Base-by-base conservation (phyloP, 2,329 filamentous ascomycete species). In the Lasiodiplodia gonubiensis region DNA sequence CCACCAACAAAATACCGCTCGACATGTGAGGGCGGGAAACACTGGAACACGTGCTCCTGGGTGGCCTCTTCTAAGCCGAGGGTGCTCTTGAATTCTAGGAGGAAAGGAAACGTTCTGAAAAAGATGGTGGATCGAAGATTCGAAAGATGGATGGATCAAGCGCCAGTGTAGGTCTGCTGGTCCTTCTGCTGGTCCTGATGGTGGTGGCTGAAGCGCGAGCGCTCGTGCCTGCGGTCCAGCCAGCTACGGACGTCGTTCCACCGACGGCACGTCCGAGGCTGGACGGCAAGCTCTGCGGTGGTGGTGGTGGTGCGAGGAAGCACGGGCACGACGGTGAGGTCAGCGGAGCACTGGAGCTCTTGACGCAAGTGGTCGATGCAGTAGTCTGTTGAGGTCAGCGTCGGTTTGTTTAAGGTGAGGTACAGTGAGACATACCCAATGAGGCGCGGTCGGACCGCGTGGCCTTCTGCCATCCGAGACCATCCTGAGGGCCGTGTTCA, bases 331-430 rank as follows among this genome's bases (percentile, higher is more conserved):
- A 67, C 27, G 35, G 48, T 67, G 23, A 67, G 57, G 49, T 67
- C 66, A 14, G 66, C 66, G 11, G 66, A 67, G 51, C 66, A 67
- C 57, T 64, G 57, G 39, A 67, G 37, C 2, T 59, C 39, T 30
- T 67, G 66, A 16, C 66, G 57, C 23, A 67, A 51, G 27, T 63
- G 66, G 27, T 67, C 66, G 39, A 67, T 51, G 48, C 66, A 67
- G 66, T 61, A 54, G 49, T 67, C 66, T 67, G 35, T 25, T 21
- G n/a, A 30, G 8, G 46, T 30, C 54, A 52, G 54, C 30, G n/a
- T n/a, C n/a, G 18, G 18, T 54, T 30, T 23, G 30, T 11, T 18
- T 6, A 11, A 42, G 21, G 12, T 23, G 12, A 21, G 5, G 10
- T 2, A 16, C 23, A 59, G 57, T 48, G 37, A 27, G 16, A 46